Conservation (phyloP, 78 protist species). For the Speleostelium caveatum region DNA sequence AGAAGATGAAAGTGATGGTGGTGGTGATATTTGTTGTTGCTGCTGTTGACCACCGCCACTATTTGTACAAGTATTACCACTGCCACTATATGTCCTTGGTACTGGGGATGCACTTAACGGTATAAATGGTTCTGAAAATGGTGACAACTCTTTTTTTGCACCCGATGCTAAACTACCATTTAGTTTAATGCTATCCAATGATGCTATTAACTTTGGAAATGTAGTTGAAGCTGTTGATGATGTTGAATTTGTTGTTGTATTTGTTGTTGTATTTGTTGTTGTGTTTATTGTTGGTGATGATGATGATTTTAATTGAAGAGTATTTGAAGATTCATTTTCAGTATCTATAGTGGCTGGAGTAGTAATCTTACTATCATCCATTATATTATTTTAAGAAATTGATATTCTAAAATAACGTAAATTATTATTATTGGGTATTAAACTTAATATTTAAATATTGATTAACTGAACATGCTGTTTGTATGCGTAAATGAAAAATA, state of each 20-base stretch:
- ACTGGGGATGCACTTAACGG: too few relatives aligned
- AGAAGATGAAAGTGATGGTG: neutral
- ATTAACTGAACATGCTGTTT: neutral
- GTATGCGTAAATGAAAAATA: neutral
- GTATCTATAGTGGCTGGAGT: too few relatives aligned
- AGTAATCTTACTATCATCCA: too few relatives aligned
- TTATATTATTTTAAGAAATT: too few relatives aligned
- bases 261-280: neutral
- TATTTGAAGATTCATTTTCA: too few relatives aligned
- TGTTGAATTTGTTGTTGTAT: neutral
- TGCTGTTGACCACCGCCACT: neutral
- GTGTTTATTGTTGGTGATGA: neutral
- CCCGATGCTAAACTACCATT: neutral
- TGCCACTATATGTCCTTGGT: too few relatives aligned
- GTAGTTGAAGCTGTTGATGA: neutral
- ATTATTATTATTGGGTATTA: too few relatives aligned
- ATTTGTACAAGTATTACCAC: neutral
- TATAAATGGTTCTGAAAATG: slow-evolving; percentile 21
- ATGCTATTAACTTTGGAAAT: neutral
- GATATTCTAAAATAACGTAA: too few relatives aligned
- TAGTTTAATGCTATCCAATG: too few relatives aligned
- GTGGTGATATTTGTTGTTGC: slow-evolving; percentile 4
- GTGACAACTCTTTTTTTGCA: slow-evolving; percentile 40
- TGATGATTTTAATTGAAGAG: too few relatives aligned
- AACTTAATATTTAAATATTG: neutral